Base-by-base conservation (phyloP, 2,329 filamentous ascomycete genomes). In the Xylariaceae sp. region DNA sequence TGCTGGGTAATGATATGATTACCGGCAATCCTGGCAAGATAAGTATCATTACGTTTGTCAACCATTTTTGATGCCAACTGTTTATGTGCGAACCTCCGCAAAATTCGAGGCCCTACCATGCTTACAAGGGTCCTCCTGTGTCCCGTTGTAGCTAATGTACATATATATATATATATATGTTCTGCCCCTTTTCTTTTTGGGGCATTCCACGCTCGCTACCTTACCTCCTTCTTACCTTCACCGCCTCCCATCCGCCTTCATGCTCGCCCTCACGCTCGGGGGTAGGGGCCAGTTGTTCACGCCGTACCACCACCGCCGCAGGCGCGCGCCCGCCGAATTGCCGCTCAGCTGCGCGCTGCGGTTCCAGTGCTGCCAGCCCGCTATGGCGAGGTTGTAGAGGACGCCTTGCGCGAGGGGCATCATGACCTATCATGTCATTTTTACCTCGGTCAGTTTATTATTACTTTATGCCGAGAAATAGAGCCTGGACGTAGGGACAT, bases 321-420 rank as follows among this genome's bases (percentile, higher is more conserved):
- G 67, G 50, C 76, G 78, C 5, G 85, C 87, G 15, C 92, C 92
- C 12, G 85, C 67, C 17, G 79, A 81, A 52, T 78, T 79, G 7
- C 92, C 92, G 47, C 79, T 81, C 50, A 95, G 73, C 56, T 81
- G 80, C 11, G 86, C 82, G 42, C 75, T 83, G 44, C 76, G 74
- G 63, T 97, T 96, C 85, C 85, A 95, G 60, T 85, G 76, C 56
- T 88, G 81, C 90, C 90, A 97, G 40, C 90, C 92, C 50, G 78
- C 79, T 38, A 95, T 74, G 11, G 83, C 74, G 27, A 97, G 71
- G 44, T 89, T 92, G 75, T 90, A 96, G n/a, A 92, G 62, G 31
- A 90, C 71, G 32, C 92, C 92, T 65, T 97, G 92, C 4, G 85
- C 70, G 36, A 98, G 70, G 30, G 90, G 90, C 67, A 97, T 81